A percentile compares a stretch with the other conserved stretches of the same genome.
Evolutionary conservation across 805 yeast species (phyloP).

Genomic region (Clavispora phyllophila): DNA sequence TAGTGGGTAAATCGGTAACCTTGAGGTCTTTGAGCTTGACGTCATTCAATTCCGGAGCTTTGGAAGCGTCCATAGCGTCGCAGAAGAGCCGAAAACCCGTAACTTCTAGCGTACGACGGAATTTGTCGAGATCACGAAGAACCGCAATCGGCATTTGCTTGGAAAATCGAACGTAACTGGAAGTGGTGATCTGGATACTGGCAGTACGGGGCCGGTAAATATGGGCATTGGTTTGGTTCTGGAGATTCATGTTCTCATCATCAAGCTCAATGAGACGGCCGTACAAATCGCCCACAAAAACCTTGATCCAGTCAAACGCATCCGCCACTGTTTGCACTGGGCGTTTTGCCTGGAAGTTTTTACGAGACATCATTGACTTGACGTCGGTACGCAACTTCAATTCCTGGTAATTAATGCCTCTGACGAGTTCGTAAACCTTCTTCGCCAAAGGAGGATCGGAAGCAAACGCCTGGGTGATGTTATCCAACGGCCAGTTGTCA

Average conservation of each 20-base stretch:
- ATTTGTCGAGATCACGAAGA: slow-evolving; percentile 31
- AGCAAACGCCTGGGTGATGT: slow-evolving; percentile 16
- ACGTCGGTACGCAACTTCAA: slow-evolving; percentile 55
- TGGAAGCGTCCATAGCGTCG: slow-evolving; percentile 29
- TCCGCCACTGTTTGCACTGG: slow-evolving; percentile 50
- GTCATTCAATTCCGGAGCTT: slow-evolving; percentile 19
- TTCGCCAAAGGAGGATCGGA: slow-evolving; percentile 48
- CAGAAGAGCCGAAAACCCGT: slow-evolving; percentile 36
- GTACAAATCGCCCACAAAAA: slow-evolving; percentile 73
- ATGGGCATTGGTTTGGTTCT: slow-evolving; percentile 16
- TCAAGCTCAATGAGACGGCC: slow-evolving; percentile 68
- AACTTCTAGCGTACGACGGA: slow-evolving; percentile 17
- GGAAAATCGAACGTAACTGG: slow-evolving; percentile 24
- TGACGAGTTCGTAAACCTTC: slow-evolving; percentile 53
- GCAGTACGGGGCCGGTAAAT: slow-evolving; percentile 53
- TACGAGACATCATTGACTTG: slow-evolving; percentile 85
- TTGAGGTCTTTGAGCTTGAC: slow-evolving; percentile 15
- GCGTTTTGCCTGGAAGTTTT: slow-evolving; percentile 61
- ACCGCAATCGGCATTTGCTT: slow-evolving; percentile 39
- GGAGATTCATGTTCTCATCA: slow-evolving; percentile 49
- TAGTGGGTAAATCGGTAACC: slow-evolving; percentile 12
- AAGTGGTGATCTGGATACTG: slow-evolving; percentile 31
- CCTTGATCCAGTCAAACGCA: slow-evolving; percentile 71
- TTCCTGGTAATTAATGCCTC: slow-evolving; percentile 58
- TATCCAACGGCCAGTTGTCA: slow-evolving; percentile 36